Evolutionary conservation across 1,284 basidiomycete genomes (phyloP).

Genomic region (Leccinum pachyderme): DNA sequence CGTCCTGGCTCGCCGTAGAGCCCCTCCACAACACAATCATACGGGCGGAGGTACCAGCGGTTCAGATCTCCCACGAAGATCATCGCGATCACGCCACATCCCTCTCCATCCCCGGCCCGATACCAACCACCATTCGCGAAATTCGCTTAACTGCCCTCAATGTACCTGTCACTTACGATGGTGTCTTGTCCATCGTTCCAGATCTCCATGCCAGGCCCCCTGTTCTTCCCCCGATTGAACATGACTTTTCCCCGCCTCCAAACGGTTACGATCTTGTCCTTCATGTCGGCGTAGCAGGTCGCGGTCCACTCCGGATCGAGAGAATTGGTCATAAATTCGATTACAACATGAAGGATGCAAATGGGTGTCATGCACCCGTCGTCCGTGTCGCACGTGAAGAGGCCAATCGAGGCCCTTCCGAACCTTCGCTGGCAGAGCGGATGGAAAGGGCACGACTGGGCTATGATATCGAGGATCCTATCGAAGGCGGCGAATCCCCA

Average conservation of each 20-base stretch:
- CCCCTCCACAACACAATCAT: slow-evolving; percentile 54
- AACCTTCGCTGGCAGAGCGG: slow-evolving; percentile 36
- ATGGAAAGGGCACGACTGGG: slow-evolving; percentile 35
- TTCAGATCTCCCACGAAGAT: slow-evolving; percentile 6
- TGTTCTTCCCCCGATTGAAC: slow-evolving; percentile 42
- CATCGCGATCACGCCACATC: slow-evolving; percentile 1
- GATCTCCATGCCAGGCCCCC: slow-evolving; percentile 64
- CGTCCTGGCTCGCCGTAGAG: slow-evolving; percentile 62
- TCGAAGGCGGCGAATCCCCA: slow-evolving; percentile 34
- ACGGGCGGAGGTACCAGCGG: slow-evolving; percentile 37
- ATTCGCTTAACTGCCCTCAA: slow-evolving; percentile 63
- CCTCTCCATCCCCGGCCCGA: slow-evolving; percentile 7
- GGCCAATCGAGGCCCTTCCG: slow-evolving; percentile 15
- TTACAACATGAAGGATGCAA: slow-evolving; percentile 68
- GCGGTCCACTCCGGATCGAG: slow-evolving; percentile 65
- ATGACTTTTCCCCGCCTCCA: slow-evolving; percentile 41
- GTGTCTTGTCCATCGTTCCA: slow-evolving; percentile 57
- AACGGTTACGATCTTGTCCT: slow-evolving; percentile 73
- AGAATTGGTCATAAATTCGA: slow-evolving; percentile 66
- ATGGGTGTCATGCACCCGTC: slow-evolving; percentile 54
- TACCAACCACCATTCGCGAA: slow-evolving; percentile 29
- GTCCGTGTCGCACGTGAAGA: slow-evolving; percentile 39
- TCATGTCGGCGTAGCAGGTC: slow-evolving; percentile 67
- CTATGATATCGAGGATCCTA: slow-evolving; percentile 25
- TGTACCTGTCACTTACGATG: slow-evolving; percentile 61